A percentile compares a stretch with the other conserved stretches of the same genome.
Evolutionary conservation across 768 basidiomycete species (phyloP).

Genomic region (Clitopilus hobsonii): DNA sequence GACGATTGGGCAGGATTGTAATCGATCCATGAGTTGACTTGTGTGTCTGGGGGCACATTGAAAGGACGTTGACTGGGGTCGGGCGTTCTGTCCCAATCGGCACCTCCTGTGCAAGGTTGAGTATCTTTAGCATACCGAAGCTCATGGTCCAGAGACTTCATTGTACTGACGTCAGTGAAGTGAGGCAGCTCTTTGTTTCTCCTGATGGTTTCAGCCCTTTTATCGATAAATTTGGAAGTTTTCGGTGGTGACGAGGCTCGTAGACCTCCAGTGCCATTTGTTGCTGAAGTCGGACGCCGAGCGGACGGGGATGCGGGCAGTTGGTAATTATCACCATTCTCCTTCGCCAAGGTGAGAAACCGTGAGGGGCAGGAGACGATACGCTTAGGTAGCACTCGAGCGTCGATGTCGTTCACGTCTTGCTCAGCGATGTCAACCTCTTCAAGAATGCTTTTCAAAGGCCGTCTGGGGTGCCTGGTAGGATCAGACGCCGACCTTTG

Average conservation of each 20-base stretch:
- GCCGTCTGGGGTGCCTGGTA: not conserved
- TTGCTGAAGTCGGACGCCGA: not conserved
- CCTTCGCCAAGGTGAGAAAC: not conserved
- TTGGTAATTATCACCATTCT: not conserved
- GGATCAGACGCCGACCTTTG: not conserved
- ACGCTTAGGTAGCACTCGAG: not conserved
- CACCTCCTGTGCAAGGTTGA: not conserved
- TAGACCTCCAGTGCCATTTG: too few relatives aligned
- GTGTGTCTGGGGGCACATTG: slow-evolving; percentile 35
- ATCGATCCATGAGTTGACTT: slow-evolving; percentile 44
- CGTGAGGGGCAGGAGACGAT: not conserved
- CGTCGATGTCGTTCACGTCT: not conserved
- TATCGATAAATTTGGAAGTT: too few relatives aligned
- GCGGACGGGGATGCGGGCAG: not conserved
- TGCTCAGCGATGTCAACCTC: not conserved
- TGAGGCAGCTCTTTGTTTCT: too few relatives aligned
- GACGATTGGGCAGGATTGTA: slow-evolving; percentile 43
- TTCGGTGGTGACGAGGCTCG: too few relatives aligned
- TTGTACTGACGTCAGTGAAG: too few relatives aligned
- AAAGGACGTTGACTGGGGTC: slow-evolving; percentile 27
- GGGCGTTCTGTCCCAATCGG: slow-evolving; percentile 34
- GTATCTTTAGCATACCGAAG: too few relatives aligned
- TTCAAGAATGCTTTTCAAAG: not conserved
- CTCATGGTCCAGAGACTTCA: too few relatives aligned
- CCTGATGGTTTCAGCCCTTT: too few relatives aligned